Conservation (phyloP, 1,284 basidiomycete species). For the Ustilago trichophora region DNA sequence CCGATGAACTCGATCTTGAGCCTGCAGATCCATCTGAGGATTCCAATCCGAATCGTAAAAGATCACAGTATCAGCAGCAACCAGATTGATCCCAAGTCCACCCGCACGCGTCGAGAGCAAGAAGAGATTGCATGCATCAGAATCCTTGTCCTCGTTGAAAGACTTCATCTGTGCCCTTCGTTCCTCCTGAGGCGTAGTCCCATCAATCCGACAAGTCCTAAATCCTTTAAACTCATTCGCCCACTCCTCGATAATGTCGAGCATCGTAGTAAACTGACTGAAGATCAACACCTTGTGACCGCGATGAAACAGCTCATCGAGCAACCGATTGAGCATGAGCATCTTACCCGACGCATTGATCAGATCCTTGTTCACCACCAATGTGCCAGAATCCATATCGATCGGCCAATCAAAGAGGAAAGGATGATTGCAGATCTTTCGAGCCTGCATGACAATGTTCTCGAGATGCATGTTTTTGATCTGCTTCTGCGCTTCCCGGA, state of each 20-base stretch:
- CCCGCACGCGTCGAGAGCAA: conserved; percentile 90
- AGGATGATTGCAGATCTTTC: conserved; percentile 86
- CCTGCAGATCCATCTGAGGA: conserved; percentile 89
- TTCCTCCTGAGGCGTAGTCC: conserved; percentile 78
- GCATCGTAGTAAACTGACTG: conserved; percentile 80
- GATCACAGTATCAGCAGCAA: conserved; percentile 78
- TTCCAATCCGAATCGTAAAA: conserved; percentile 95
- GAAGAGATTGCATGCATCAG: conserved; percentile 78
- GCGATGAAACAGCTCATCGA: conserved; percentile 82
- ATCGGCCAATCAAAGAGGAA: conserved; percentile 90
- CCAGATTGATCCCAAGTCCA: conserved; percentile 84
- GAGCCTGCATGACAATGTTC: conserved; percentile 87
- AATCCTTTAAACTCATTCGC: conserved; percentile 74
- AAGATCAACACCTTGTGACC: conserved; percentile 92
- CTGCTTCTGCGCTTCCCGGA: conserved; percentile 71
- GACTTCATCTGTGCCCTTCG: conserved; percentile 83
- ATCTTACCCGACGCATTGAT: conserved; percentile 92
- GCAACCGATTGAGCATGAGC: conserved; percentile 88
- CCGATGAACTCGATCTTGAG: conserved; percentile 92
- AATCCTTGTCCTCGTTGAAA: conserved; percentile 81
- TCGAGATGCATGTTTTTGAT: conserved; percentile 91
- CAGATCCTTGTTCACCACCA: conserved; percentile 72
- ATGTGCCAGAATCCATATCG: conserved; percentile 72
- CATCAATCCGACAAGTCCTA: conserved; percentile 89
- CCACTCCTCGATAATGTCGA: conserved; percentile 82